A percentile compares a stretch with the other conserved stretches of the same genome.
phyloP scores from a whole-genome alignment of 2,329 filamentous ascomycete genomes.

The Cordyceps pruinosa region DNA sequence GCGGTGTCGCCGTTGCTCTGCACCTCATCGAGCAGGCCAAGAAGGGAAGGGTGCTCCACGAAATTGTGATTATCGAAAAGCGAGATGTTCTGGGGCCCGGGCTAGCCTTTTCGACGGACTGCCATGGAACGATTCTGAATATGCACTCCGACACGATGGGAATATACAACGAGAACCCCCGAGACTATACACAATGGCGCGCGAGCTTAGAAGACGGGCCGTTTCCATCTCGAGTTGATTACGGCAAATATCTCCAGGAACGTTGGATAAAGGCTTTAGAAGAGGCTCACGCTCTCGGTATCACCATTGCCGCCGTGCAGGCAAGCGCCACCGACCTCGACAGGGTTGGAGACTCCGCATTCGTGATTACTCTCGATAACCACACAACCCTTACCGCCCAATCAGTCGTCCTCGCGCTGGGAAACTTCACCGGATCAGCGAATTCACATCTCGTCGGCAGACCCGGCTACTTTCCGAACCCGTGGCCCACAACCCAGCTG shows the following conservation, averaged over 20 bases:
- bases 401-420: constrained; percentile 3
- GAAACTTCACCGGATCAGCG: constrained; percentile 6
- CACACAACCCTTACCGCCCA: neutral
- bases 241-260: constrained; percentile 2
- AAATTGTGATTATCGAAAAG: constrained; percentile 5
- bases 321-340: neutral
- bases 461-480: constrained; percentile 8
- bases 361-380: neutral
- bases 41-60: neutral
- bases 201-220: constrained; percentile 3
- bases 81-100: neutral
- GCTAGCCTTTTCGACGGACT: constrained; percentile 8
- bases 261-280: neutral
- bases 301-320: neutral
- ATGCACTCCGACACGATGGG: constrained; percentile 13
- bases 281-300: neutral
- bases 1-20: constrained; percentile 8
- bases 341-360: neutral
- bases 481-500: constrained; percentile 9
- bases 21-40: constrained; percentile 10
- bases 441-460: constrained; percentile 4
- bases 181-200: constrained; percentile 12
- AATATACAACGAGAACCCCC: constrained; percentile 6
- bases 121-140: constrained; percentile 10
- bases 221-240: constrained; percentile 9